Conservation (phyloP, 805 yeast species). For the Teunomyces panamensis region DNA sequence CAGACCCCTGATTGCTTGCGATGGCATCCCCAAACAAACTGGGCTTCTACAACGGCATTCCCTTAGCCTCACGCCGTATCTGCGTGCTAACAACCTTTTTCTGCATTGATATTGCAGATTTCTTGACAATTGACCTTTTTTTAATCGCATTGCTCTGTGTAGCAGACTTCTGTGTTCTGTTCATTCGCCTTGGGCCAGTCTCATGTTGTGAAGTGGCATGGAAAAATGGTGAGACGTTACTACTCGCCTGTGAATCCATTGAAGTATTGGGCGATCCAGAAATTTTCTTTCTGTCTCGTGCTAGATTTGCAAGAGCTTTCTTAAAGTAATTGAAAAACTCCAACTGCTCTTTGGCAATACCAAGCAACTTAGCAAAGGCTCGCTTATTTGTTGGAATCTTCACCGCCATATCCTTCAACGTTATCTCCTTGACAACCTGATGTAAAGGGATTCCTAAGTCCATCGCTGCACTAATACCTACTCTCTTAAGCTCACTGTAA, state of each 20-base stretch:
- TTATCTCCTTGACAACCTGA: constrained; percentile 23
- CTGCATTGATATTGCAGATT: not conserved
- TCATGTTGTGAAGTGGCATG: constrained; percentile 8
- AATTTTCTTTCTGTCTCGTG: constrained; percentile 28
- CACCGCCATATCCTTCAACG: constrained; percentile 54
- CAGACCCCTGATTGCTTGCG: too few species aligned
- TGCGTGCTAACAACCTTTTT: not conserved
- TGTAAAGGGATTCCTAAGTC: constrained; percentile 30
- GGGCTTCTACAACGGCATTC: not conserved
- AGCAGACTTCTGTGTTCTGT: not conserved
- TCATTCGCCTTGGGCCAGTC: not conserved
- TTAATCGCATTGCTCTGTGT: not conserved
- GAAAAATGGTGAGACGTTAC: constrained; percentile 1
- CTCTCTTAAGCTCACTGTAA: constrained; percentile 36
- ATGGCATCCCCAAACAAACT: too few species aligned
- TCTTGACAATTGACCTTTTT: not conserved
- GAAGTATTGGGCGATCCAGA: constrained; percentile 1
- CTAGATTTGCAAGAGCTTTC: constrained; percentile 27
- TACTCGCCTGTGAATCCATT: not conserved
- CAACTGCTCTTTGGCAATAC: constrained; percentile 28
- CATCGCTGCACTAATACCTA: constrained; percentile 42
- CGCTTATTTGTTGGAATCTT: constrained; percentile 49
- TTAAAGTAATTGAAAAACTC: constrained; percentile 40
- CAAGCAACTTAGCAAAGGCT: constrained; percentile 43
- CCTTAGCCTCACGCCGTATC: constrained; percentile 5